Percentiles rank a stretch among this genome's conserved stretches.
Evolutionary conservation across 2,329 filamentous ascomycete species (phyloP).

Genomic region (Talaromyces funiculosus): DNA sequence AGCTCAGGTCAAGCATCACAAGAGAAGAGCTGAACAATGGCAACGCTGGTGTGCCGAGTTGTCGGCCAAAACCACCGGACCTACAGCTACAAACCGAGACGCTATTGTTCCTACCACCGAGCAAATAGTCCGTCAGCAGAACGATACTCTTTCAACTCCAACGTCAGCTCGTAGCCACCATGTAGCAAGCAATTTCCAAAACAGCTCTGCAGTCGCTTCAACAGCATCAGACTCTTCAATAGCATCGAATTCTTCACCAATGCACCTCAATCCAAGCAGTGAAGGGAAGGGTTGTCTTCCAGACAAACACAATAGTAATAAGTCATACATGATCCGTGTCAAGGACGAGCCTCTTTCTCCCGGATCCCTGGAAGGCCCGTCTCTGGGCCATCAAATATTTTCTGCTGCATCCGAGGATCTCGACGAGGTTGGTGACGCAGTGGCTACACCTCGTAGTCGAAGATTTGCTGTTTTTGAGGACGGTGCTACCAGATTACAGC

Average conservation of each 20-base stretch:
- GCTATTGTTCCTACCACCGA: background rate
- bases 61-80: background rate
- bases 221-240: constrained; percentile 4
- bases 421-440: constrained; percentile 42
- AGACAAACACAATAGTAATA: constrained; percentile 11
- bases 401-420: constrained; percentile 58
- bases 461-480: constrained; percentile 6
- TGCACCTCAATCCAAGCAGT: background rate
- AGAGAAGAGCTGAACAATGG: constrained; percentile 29
- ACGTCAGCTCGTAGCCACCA: background rate
- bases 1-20: constrained; percentile 28
- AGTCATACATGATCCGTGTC: constrained; percentile 21
- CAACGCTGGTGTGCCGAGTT: constrained; percentile 17
- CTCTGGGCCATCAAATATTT: constrained; percentile 13
- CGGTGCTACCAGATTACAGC: background rate
- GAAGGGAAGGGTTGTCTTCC: background rate
- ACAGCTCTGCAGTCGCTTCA: background rate
- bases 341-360: constrained; percentile 35
- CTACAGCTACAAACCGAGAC: background rate
- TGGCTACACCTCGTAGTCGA: constrained; percentile 39
- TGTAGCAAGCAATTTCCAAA: background rate
- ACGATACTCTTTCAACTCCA: background rate
- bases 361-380: constrained; percentile 22
- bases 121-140: background rate
- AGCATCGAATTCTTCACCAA: background rate